Conservation (phyloP, 306 rosid genomes). For the Vigna trinervia region DNA sequence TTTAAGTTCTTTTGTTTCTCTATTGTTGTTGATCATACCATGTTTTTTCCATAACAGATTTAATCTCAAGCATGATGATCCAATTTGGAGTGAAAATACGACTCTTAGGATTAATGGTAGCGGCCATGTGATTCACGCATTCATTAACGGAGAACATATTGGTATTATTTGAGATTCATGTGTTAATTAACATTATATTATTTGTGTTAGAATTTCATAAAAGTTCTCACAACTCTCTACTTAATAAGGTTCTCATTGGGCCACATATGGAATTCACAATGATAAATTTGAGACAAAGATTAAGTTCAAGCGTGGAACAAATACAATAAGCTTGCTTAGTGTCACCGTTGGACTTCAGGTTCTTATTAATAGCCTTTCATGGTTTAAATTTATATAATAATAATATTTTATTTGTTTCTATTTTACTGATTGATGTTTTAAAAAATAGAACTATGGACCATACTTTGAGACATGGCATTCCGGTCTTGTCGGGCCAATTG, state of each 20-base stretch:
- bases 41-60: conserved; percentile 28
- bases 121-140: conserved; percentile 61
- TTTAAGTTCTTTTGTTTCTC: background rate
- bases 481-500: conserved; percentile 56
- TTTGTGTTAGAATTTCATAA: background rate
- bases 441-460: conserved; percentile 34
- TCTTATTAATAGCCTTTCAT: background rate
- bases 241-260: conserved; percentile 57
- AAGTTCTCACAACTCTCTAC: background rate
- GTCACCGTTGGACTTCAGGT: background rate
- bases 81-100: conserved; percentile 54
- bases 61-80: conserved; percentile 47
- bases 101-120: conserved; percentile 51
- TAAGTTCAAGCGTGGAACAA: background rate
- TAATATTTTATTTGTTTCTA: too few species aligned
- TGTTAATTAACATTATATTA: background rate
- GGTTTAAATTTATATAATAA: too few species aligned
- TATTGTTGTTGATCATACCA: background rate
- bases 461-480: conserved; percentile 46
- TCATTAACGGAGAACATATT: conserved; percentile 53
- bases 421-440: too few species aligned
- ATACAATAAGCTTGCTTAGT: background rate
- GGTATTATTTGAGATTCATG: conserved; percentile 42
- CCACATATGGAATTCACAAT: conserved; percentile 38
- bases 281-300: background rate